phyloP scores from a whole-genome alignment of 495 filamentous ascomycete genomes.

The Hypoxylon fuscum region DNA sequence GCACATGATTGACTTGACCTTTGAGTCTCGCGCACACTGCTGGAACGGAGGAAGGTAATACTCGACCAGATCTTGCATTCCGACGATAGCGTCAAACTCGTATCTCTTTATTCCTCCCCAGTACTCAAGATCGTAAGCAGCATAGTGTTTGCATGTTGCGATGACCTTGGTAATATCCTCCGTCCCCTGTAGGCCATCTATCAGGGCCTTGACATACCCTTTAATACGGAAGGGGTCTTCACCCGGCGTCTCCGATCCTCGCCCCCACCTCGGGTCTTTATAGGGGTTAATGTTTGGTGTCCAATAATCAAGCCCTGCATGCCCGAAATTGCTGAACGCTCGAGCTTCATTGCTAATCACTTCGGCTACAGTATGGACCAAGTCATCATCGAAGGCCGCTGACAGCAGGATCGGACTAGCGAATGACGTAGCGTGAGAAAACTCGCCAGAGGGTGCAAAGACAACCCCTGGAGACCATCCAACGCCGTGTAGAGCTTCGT shows the following conservation, averaged over 20 bases:
- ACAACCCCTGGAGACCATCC: slow-evolving; percentile 47
- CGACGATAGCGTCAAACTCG: slow-evolving; percentile 51
- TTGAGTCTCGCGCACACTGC: slow-evolving; percentile 54
- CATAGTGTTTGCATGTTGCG: slow-evolving; percentile 72
- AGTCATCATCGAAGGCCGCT: slow-evolving; percentile 59
- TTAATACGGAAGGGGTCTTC: slow-evolving; percentile 67
- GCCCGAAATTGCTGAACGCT: slow-evolving; percentile 71
- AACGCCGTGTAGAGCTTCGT: slow-evolving; percentile 59
- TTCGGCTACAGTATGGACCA: slow-evolving; percentile 52
- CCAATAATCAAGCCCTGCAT: slow-evolving; percentile 68
- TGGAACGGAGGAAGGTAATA: slow-evolving; percentile 60
- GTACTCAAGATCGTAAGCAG: slow-evolving; percentile 71
- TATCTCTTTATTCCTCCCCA: slow-evolving; percentile 48
- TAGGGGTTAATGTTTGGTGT: slow-evolving; percentile 77
- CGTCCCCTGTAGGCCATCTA: slow-evolving; percentile 67
- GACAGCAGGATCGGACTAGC: slow-evolving; percentile 54
- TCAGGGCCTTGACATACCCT: slow-evolving; percentile 66
- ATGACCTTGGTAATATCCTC: slow-evolving; percentile 57
- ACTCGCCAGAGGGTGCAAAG: slow-evolving; percentile 47
- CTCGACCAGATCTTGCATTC: slow-evolving; percentile 56
- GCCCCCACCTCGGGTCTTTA: slow-evolving; percentile 58
- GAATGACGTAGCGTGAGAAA: slow-evolving; percentile 58
- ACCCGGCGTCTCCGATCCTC: slow-evolving; percentile 49
- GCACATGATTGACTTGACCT: slow-evolving; percentile 58
- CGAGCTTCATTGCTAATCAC: slow-evolving; percentile 69